Evolutionary conservation across 108 stramenopile genomes (phyloP).

Genomic region (Stephanodiscus minutulus): DNA sequence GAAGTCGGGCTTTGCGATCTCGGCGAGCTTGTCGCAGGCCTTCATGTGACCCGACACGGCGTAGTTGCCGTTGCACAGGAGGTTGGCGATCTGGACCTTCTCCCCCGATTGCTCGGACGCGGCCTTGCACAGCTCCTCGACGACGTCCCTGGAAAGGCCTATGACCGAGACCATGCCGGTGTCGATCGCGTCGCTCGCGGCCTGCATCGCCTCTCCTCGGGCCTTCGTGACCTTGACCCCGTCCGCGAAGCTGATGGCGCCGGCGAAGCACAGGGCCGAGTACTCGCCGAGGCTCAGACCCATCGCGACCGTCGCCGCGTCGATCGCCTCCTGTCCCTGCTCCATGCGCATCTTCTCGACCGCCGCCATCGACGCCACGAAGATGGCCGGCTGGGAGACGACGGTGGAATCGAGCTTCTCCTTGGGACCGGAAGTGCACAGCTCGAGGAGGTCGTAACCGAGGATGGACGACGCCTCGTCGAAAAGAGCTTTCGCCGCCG

Average conservation of each 20-base stretch:
- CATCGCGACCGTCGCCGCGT: constrained; percentile 95
- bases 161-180: constrained; percentile 97
- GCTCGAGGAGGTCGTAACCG: constrained; percentile 94
- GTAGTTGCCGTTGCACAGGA: constrained; percentile 96
- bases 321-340: constrained; percentile 86
- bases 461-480: constrained; percentile 94
- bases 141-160: constrained; percentile 88
- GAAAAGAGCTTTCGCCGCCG: constrained; percentile 93
- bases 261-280: constrained; percentile 97
- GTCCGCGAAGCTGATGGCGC: constrained; percentile 95
- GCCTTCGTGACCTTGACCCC: constrained; percentile 98
- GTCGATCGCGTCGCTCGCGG: constrained; percentile 91
- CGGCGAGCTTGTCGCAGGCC: constrained; percentile 87
- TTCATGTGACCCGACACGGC: constrained; percentile 88
- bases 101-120: constrained; percentile 84
- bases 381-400: constrained; percentile 97
- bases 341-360: constrained; percentile 93
- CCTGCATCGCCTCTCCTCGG: constrained; percentile 97
- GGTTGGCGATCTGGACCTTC: constrained; percentile 93
- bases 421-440: constrained; percentile 93
- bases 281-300: constrained; percentile 96
- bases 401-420: constrained; percentile 94
- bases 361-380: constrained; percentile 97
- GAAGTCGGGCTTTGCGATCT: constrained; percentile 97
- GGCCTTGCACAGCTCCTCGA: constrained; percentile 81